These are phyloP conservation scores for Smittium culicis DNA, from an alignment of 371 early-diverging fungal genomes.

Conservation along the genomic window DNA sequence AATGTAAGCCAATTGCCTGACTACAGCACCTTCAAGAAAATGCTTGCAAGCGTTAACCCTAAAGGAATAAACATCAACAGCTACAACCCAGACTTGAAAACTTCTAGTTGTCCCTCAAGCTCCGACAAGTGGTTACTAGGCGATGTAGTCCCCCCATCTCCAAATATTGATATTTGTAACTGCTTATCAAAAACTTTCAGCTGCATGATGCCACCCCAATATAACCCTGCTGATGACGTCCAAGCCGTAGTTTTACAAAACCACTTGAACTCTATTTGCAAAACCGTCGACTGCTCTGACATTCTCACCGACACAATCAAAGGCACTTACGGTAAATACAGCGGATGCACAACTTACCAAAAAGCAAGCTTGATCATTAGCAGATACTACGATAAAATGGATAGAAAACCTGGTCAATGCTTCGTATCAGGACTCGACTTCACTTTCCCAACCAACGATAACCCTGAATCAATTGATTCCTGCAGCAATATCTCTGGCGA, in stretches of 20 bases:
- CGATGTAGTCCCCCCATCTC: constrained; percentile 47
- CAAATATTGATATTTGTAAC: constrained; percentile 46
- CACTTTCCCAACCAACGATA: neutral
- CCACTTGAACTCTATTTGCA: constrained; percentile 24
- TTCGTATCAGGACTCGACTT: neutral
- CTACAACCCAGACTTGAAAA: constrained; percentile 35
- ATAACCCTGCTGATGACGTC: constrained; percentile 12
- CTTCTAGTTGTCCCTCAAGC: constrained; percentile 39
- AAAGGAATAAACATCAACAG: constrained; percentile 28
- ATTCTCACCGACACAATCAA: constrained; percentile 20
- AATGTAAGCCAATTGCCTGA: constrained; percentile 18
- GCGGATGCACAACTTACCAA: constrained; percentile 19
- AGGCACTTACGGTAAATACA: constrained; percentile 26
- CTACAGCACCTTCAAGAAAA: constrained; percentile 25
- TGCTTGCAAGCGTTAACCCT: constrained; percentile 17
- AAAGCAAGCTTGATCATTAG: neutral
- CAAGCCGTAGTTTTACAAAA: constrained; percentile 18
- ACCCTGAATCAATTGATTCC: neutral
- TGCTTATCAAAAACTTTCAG: constrained; percentile 50
- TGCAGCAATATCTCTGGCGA: neutral
- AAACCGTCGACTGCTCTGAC: constrained; percentile 21
- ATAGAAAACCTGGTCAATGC: neutral
- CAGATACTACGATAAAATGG: neutral
- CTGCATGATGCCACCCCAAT: constrained; percentile 30
- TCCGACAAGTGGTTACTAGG: constrained; percentile 41